Conservation (phyloP, 2,329 filamentous ascomycete species). For the Alternaria consortialis region DNA sequence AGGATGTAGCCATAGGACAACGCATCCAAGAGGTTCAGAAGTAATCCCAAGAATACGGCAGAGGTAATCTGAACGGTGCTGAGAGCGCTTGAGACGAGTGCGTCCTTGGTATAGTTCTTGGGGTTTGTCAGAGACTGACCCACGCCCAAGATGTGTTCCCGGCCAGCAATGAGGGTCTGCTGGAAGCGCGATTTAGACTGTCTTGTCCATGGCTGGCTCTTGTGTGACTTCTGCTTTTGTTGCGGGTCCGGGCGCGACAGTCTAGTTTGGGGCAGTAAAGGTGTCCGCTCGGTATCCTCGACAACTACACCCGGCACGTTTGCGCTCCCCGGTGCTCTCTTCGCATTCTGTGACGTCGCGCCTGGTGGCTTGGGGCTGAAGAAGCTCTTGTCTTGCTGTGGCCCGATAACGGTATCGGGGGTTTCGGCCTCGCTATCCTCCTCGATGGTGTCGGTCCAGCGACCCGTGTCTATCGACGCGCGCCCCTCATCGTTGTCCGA, state of each 20-base stretch:
- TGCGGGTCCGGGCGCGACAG: slow-evolving; percentile 36
- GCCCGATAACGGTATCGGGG: slow-evolving; percentile 52
- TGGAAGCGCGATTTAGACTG: slow-evolving; percentile 39
- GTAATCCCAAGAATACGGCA: slow-evolving; percentile 84
- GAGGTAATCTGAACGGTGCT: slow-evolving; percentile 77
- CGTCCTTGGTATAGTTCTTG: slow-evolving; percentile 74
- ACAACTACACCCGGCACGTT: slow-evolving; percentile 36
- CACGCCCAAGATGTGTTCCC: slow-evolving; percentile 31
- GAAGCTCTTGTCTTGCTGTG: slow-evolving; percentile 30
- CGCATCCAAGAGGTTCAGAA: slow-evolving; percentile 93
- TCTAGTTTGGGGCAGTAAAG: slow-evolving; percentile 50
- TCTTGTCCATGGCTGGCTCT: slow-evolving; percentile 15
- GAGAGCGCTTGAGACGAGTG: slow-evolving; percentile 70
- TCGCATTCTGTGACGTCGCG: slow-evolving; percentile 11
- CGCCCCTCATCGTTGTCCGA: slow-evolving; percentile 36
- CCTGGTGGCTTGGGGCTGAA: slow-evolving; percentile 30
- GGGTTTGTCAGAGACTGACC: slow-evolving; percentile 62
- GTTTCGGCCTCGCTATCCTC: slow-evolving; percentile 69
- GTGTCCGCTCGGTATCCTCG: slow-evolving; percentile 47
- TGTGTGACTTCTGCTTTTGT: slow-evolving; percentile 22
- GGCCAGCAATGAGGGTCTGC: slow-evolving; percentile 27
- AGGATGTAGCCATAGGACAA: slow-evolving; percentile 90
- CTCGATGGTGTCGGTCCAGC: slow-evolving; percentile 62
- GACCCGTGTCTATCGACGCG: slow-evolving; percentile 43
- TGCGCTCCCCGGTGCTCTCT: slow-evolving; percentile 5